Base-by-base conservation (phyloP, 768 basidiomycete genomes). In the Tricholoma matsutake region DNA sequence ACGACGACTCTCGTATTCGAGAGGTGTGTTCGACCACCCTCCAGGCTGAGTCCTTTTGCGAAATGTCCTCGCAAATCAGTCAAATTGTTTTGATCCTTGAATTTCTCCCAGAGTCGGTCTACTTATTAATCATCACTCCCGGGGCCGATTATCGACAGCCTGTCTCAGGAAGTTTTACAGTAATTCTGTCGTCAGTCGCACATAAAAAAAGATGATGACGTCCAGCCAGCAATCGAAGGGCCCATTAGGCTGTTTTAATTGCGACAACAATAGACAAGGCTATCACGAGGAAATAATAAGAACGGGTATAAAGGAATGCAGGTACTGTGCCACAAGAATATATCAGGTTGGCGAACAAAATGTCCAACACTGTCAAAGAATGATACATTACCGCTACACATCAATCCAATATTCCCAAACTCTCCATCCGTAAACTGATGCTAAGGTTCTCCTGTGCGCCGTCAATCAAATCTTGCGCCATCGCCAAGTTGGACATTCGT, bases 391-490 rank as follows among this genome's bases (percentile, higher is more conserved):
- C 29, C 29, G 61, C 53, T 58, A 60, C 29, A 62, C 59, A 51
- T 64, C 59, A 66, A 20, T 57, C 61, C 62, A 65, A 58, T 31
- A 81, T 63, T 8, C 79, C 79, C 63, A 83, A 65, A 63, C 79
- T 79, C 65, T 83, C 81, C 74, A 83, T 75, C n/a, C 79, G 72
- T 34, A 83, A 64, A 49, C 70, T 72, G 32, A 81, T 74, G 54
- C 78, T 81, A 22, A 78, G 68, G 59, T 81, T 83, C 67, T 84
- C 81, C 49, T 83, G 79, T 13, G 80, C 78, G 22, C 78, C 77
- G 59, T 82, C 79, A 25, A 84, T 71, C 18, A 85, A 71, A 28
- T 81, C 79, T 54, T 78, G 79, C 0, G 83, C 83, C 76, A 81
- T 75, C 13, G 71, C 62, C 18, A 85, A 63, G 61, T 84, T 84